Evolutionary conservation across 805 yeast genomes (phyloP), one percentile per base, ranked within the genome.

Genomic region (Suhomyces faveliae): DNA sequence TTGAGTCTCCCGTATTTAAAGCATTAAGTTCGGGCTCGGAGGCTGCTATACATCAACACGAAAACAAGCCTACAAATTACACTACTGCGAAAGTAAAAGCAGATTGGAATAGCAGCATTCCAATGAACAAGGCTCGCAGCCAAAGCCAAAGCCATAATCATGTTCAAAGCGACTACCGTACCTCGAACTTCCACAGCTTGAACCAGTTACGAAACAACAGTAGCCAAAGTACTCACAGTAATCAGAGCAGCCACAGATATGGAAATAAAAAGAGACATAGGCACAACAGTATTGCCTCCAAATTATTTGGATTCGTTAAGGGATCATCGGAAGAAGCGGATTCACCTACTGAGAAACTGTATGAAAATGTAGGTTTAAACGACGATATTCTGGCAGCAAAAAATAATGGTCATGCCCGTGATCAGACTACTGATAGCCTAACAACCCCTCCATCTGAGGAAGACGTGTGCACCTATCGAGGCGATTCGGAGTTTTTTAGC

Each of bases 1-100:
- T 58, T 25, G 61, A 53, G 20, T 37, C 52, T 6, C 30, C 42
- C 8, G 21, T 33, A 10, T 33, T 15, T 15, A 15, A 15, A 3
- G 37, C 10, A 17, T 33, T 33, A 15, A 33, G 37, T 11, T 33
- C 21, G 21, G 37, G 37, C 5, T 20, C 21, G 12, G 37, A 33
- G 15, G 37, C 37, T 33, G 37, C 37, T 3, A 33, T 11, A 7
- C 15, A 3, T 12, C 19, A 9, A 9, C 15, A 9, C 10, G 21
- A 33, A 17, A 15, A 4, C 19, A 17, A 33, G 9, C 37, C 37
- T 11, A 3, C 42, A 12, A 40, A 42, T 25, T 42, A 42, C 33
- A 42, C 45, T 10, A 42, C 45, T 11, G 22, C 24, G 5, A 40
- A 13, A 15, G 5, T 21, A 6, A 13, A 20, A 15, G 15, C 20